Percentiles rank a stretch among this genome's conserved stretches.
Evolutionary conservation across 1,284 basidiomycete species (phyloP).

Genomic region (Rhodotorula glutinis): DNA sequence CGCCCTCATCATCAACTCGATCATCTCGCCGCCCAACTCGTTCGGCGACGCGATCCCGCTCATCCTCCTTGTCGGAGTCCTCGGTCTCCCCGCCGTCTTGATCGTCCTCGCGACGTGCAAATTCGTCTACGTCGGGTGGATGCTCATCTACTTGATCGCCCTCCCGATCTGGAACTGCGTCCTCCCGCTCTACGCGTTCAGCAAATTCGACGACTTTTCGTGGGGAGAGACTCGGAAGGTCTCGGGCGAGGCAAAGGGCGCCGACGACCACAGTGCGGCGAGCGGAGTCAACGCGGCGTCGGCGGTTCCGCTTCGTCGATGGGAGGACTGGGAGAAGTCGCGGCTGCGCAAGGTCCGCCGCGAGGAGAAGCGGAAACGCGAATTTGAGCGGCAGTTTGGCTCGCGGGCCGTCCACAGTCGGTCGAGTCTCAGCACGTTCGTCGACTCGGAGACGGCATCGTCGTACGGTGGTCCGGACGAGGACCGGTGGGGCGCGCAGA

Average conservation of each 20-base stretch:
- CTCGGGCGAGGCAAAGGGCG: conserved; percentile 73
- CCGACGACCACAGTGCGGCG: conserved; percentile 67
- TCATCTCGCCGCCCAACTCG: conserved; percentile 71
- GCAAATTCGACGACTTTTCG: conserved; percentile 99
- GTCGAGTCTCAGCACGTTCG: conserved; percentile 50
- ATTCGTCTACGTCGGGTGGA: conserved; percentile 94
- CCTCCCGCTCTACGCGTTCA: conserved; percentile 81
- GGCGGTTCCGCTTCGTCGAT: conserved; percentile 81
- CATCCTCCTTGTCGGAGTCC: conserved; percentile 79
- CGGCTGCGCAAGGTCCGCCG: conserved; percentile 84
- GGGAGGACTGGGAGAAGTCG: conserved; percentile 99
- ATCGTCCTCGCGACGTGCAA: conserved; percentile 93
- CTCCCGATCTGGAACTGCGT: conserved; percentile 92
- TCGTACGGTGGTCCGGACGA: conserved; percentile 67
- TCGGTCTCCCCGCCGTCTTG: conserved; percentile 87
- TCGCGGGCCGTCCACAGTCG: conserved; percentile 57
- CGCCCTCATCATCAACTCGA: conserved; percentile 73
- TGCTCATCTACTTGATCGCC: conserved; percentile 88
- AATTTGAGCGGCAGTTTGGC: conserved; percentile 71
- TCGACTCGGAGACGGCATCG: conserved; percentile 59
- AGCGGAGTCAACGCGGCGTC: conserved; percentile 55
- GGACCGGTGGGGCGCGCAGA: conserved; percentile 85
- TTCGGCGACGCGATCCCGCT: conserved; percentile 95
- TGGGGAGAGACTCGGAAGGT: conserved; percentile 99
- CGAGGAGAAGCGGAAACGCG: conserved; percentile 76